Conservation (phyloP, 2,329 filamentous ascomycete species). For the Colletotrichum agaves region DNA sequence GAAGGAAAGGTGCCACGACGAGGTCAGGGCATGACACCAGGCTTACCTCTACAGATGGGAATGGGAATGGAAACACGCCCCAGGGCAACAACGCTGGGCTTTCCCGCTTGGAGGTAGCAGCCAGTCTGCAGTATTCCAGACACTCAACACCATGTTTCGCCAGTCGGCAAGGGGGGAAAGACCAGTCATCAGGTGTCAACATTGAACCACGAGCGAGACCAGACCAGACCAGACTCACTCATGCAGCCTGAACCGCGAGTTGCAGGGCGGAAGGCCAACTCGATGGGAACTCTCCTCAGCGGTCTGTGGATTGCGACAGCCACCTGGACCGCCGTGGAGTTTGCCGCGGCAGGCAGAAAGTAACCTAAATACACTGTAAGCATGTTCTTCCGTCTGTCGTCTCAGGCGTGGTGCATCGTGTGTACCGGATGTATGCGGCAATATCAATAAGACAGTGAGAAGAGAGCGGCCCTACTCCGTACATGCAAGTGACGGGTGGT, state of each 20-base stretch:
- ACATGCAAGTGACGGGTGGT: slow-evolving; percentile 7
- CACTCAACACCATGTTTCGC: slow-evolving; percentile 24
- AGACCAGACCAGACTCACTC: slow-evolving; percentile 15
- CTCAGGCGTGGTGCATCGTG: not conserved
- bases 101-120: not conserved
- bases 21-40: not conserved
- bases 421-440: slow-evolving; percentile 30
- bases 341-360: slow-evolving; percentile 29
- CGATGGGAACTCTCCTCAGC: slow-evolving; percentile 10
- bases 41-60: slow-evolving; percentile 7
- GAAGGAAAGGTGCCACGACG: slow-evolving; percentile 16
- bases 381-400: not conserved
- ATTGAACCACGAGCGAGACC: slow-evolving; percentile 17
- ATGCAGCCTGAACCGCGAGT: slow-evolving; percentile 17
- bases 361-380: not conserved
- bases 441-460: slow-evolving; percentile 22
- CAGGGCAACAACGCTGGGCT: not conserved
- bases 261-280: slow-evolving; percentile 8
- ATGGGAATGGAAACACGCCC: slow-evolving; percentile 29
- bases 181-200: slow-evolving; percentile 27
- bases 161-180: slow-evolving; percentile 23
- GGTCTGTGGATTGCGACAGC: not conserved
- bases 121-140: not conserved
- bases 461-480: slow-evolving; percentile 20
- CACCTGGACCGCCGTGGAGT: not conserved